These are phyloP conservation scores for Fusarium mexicanum DNA, from an alignment of 2,329 filamentous ascomycete species.

Conservation along the genomic window DNA sequence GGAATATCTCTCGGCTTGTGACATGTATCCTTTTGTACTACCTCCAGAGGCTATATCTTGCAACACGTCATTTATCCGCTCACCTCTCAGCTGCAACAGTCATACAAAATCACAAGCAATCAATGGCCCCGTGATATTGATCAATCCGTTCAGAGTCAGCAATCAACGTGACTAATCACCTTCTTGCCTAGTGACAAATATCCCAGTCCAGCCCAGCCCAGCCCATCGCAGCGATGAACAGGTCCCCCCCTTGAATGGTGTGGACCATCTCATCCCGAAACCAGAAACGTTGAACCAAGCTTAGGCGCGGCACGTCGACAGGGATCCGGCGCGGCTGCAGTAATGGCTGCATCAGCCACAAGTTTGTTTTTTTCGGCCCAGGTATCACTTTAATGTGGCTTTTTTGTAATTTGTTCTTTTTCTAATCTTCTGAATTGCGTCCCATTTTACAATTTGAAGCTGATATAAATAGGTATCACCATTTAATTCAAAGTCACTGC, in stretches of 20 bases:
- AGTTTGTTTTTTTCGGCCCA: slow-evolving; percentile 34
- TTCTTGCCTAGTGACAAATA: background rate
- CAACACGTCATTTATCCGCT: slow-evolving; percentile 6
- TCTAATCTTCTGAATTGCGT: background rate
- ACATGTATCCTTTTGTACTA: slow-evolving; percentile 24
- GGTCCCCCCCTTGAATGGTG: slow-evolving; percentile 18
- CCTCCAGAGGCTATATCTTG: slow-evolving; percentile 1
- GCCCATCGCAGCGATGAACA: background rate
- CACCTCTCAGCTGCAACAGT: background rate
- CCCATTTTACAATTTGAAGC: background rate
- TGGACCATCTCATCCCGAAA: slow-evolving; percentile 34
- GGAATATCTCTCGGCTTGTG: slow-evolving; percentile 20
- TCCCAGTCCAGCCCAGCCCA: background rate
- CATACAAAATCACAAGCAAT: background rate
- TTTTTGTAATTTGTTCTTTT: background rate
- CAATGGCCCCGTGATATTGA: slow-evolving; percentile 5
- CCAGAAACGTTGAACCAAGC: slow-evolving; percentile 46
- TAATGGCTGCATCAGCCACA: slow-evolving; percentile 39
- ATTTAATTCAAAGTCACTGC: background rate
- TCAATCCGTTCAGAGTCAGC: slow-evolving; percentile 3
- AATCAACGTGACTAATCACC: slow-evolving; percentile 5
- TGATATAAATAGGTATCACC: background rate
- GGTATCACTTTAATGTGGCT: slow-evolving; percentile 17
- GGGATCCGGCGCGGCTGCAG: slow-evolving; percentile 41
- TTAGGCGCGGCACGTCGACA: slow-evolving; percentile 45